Conservation (phyloP, 306 rosid species). For the Styphnolobium japonicum region DNA sequence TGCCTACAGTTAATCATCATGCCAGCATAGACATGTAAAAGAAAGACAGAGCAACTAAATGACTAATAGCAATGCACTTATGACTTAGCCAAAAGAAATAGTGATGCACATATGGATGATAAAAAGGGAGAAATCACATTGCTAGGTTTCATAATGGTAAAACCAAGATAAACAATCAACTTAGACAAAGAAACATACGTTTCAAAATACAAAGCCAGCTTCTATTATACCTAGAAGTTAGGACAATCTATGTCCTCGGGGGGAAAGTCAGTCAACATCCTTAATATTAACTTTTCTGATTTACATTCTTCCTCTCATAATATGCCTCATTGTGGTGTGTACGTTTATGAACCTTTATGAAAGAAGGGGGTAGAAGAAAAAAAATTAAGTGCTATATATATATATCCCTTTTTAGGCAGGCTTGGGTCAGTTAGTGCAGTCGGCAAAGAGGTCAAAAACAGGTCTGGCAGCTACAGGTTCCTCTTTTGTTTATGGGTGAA, state of each 20-base stretch:
- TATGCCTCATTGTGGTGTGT: neutral
- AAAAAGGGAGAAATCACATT: neutral
- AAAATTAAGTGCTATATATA: neutral
- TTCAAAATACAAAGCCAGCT: neutral
- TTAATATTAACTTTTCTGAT: neutral
- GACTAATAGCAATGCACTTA: neutral
- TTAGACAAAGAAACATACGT: neutral
- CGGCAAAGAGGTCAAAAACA: neutral
- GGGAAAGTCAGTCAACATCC: neutral
- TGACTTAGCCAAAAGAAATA: neutral
- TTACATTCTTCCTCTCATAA: neutral
- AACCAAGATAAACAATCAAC: slow-evolving; percentile 9
- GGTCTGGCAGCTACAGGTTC: neutral
- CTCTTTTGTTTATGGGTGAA: slow-evolving; percentile 4
- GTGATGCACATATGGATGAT: neutral
- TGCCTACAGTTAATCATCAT: slow-evolving; percentile 59
- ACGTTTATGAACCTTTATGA: neutral
- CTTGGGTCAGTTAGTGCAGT: neutral
- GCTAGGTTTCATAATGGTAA: neutral
- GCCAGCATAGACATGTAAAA: neutral
- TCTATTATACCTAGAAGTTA: neutral
- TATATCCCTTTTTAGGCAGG: slow-evolving; percentile 1
- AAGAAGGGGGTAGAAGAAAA: neutral
- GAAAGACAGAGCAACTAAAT: neutral
- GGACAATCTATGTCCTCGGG: neutral